Evolutionary conservation across 805 yeast genomes (phyloP).

Genomic region (Torulaspora franciscae): DNA sequence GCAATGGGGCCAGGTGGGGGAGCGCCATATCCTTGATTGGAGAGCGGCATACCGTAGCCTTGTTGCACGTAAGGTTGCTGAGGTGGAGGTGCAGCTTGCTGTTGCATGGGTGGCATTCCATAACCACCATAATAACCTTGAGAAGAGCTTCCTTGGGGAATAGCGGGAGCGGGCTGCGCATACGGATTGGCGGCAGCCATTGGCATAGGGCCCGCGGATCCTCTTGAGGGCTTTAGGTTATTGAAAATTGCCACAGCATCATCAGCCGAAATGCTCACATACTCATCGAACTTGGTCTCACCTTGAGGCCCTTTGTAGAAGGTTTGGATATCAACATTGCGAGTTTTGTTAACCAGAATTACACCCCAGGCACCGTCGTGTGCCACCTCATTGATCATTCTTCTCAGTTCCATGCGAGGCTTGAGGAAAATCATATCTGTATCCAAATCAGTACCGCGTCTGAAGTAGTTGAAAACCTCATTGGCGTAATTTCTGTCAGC

Average conservation of each 20-base stretch:
- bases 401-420: constrained; percentile 41
- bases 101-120: constrained; percentile 17
- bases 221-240: constrained; percentile 27
- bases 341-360: constrained; percentile 53
- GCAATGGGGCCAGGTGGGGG: constrained; percentile 19
- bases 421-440: constrained; percentile 42
- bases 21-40: constrained; percentile 18
- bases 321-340: constrained; percentile 61
- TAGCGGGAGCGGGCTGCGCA: constrained; percentile 16
- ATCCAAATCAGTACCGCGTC: constrained; percentile 37
- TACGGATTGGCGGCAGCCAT: constrained; percentile 16
- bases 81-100: constrained; percentile 17
- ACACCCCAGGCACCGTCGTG: constrained; percentile 73
- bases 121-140: constrained; percentile 19
- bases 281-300: constrained; percentile 78
- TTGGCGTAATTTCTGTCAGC: constrained; percentile 43
- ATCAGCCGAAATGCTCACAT: constrained; percentile 59
- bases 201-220: constrained; percentile 11
- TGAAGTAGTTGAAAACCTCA: constrained; percentile 40
- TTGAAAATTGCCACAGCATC: constrained; percentile 51
- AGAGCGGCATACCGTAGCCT: constrained; percentile 9
- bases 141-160: constrained; percentile 24
- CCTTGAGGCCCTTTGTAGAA: constrained; percentile 67
- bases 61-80: constrained; percentile 19
- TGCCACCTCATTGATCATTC: constrained; percentile 69